phyloP scores from a whole-genome alignment of 306 rosid species.

The Rubus parviflorus region DNA sequence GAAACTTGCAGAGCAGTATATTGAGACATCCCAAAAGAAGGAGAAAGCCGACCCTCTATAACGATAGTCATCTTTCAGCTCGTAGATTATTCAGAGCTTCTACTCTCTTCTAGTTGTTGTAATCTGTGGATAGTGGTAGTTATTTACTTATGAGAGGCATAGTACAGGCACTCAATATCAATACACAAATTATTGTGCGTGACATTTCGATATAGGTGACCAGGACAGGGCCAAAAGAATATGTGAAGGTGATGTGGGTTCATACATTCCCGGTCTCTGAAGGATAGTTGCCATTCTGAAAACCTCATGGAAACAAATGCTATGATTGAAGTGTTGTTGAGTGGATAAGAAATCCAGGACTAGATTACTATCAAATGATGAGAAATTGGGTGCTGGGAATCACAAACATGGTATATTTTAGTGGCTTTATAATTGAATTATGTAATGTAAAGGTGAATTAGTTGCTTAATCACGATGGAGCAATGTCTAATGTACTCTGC shows the following conservation, averaged over 20 bases:
- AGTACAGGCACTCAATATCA: constrained; percentile 16
- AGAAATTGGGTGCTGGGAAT: background rate
- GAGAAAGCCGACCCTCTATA: constrained; percentile 38
- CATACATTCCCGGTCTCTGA: background rate
- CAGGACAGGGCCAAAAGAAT: background rate
- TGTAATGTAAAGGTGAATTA: background rate
- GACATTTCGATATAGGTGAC: background rate
- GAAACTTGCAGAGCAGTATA: constrained; percentile 92
- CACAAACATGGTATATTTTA: background rate
- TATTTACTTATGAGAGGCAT: constrained; percentile 13
- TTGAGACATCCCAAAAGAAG: constrained; percentile 76
- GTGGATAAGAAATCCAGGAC: background rate
- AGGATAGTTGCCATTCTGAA: background rate
- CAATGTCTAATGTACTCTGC: background rate
- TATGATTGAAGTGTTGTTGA: background rate
- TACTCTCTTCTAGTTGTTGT: constrained; percentile 9
- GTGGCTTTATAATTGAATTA: background rate
- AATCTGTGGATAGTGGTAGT: constrained; percentile 11
- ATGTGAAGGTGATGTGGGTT: background rate
- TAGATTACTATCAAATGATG: background rate
- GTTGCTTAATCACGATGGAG: background rate
- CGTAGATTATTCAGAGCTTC: constrained; percentile 17
- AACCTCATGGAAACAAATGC: background rate
- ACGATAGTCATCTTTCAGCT: constrained; percentile 8
- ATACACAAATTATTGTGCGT: background rate